Evolutionary conservation across 306 rosid species (phyloP), one percentile per base, ranked within the genome.

Genomic region (Castanea mollissima): DNA sequence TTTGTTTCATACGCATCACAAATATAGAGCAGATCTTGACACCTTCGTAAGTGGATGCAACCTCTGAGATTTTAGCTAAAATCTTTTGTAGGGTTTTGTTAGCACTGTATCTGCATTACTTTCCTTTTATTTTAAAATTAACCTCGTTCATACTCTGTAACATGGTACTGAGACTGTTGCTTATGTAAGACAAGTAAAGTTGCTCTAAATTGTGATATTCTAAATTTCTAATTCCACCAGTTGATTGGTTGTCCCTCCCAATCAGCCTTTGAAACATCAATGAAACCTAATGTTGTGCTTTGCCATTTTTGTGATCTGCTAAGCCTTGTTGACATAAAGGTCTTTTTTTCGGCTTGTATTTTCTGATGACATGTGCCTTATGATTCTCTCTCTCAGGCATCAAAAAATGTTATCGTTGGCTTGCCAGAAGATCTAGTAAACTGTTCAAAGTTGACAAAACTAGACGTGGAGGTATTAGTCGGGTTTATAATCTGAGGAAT

Each of bases 361-460:
- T 55, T 65, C 75, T 31, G 68, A 60, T 75, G 79, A 81, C 44
- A 44, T 69, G 75, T 72, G 55, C 38, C 75, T 74, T 71, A 54
- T 74, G 73, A 29, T 74, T 78, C 82, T 78, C 71, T 59, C 73
- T 81, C 77, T 65, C 91, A 94, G 99, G 97, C 84, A 49, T 90
- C 99, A 75, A 94, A 90, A 84, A 94, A 94, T 78, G 84, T 81
- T 74, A 85, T 91, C 71, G 77, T 85, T 75, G 81, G 87, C 88
- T 90, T 94, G 88, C 97, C 97, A 34, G 97, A 89, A 79, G 91
- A 87, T 81, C 85, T 94, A 69, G 89, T 86, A 27, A 86, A 88
- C 76, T 94, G 97, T 86, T 89, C 95, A 64, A 94, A 92, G 83
- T 80, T 94, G 91, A 83, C 79, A 73, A 94, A 94, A 83, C 84